These are phyloP conservation scores for Cladorrhinum sp. DNA, from an alignment of 2,329 filamentous ascomycete species.

Conservation along the genomic window DNA sequence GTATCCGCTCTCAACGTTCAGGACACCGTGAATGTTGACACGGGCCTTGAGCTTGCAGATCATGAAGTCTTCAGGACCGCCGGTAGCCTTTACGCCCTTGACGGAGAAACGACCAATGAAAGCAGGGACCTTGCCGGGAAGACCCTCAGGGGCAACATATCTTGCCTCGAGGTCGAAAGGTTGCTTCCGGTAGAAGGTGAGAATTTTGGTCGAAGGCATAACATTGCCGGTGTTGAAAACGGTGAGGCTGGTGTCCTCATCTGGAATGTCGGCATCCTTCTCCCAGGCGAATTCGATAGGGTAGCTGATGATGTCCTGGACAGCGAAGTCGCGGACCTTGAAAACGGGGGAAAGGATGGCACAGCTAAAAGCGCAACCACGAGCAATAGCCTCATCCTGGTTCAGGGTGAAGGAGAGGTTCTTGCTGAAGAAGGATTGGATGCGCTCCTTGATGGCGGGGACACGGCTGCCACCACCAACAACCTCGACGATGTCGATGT, in stretches of 20 bases:
- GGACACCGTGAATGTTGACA: conserved; percentile 90
- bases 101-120: conserved; percentile 98
- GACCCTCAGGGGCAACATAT: conserved; percentile 80
- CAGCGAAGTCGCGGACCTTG: conserved; percentile 95
- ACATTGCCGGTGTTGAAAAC: conserved; percentile 98
- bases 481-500: conserved; percentile 91
- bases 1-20: conserved; percentile 96
- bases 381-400: conserved; percentile 94
- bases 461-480: conserved; percentile 94
- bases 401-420: conserved; percentile 92
- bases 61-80: conserved; percentile 96
- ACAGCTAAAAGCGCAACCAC: conserved; percentile 95
- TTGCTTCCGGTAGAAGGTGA: conserved; percentile 99
- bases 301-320: conserved; percentile 97
- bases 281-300: conserved; percentile 99
- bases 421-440: conserved; percentile 91
- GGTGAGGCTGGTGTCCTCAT: conserved; percentile 94
- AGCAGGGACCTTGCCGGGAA: conserved; percentile 86
- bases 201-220: conserved; percentile 96
- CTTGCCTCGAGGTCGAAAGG: conserved; percentile 93
- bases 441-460: conserved; percentile 83
- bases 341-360: conserved; percentile 96
- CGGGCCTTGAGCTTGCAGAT: conserved; percentile 99
- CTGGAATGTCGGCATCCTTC: conserved; percentile 95
- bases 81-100: conserved; percentile 86